Percentiles rank a stretch among this genome's conserved stretches.
Evolutionary conservation across 352 stramenopile genomes (phyloP).

Genomic region (Phytophthora macrochlamydospora): DNA sequence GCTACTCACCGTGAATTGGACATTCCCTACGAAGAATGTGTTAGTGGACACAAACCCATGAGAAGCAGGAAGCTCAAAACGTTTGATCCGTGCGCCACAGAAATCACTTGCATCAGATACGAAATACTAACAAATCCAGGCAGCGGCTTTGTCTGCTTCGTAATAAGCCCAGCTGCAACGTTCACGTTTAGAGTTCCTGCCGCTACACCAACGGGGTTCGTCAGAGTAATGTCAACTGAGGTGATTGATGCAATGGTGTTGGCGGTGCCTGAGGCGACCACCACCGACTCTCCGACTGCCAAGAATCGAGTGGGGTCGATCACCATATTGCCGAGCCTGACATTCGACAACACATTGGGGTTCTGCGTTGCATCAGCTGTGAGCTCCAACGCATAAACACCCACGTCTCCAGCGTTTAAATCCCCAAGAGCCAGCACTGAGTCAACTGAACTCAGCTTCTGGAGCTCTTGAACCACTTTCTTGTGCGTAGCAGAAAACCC

Average conservation of each 20-base stretch:
- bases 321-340: constrained; percentile 40
- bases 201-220: constrained; percentile 9
- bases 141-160: constrained; percentile 50
- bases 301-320: constrained; percentile 74
- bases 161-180: constrained; percentile 56
- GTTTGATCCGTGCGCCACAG: constrained; percentile 30
- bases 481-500: constrained; percentile 64
- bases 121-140: constrained; percentile 57
- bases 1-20: constrained; percentile 39
- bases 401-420: constrained; percentile 44
- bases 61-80: constrained; percentile 45
- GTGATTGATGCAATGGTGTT: constrained; percentile 59
- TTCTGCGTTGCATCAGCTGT: constrained; percentile 39
- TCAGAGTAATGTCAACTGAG: constrained; percentile 50
- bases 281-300: constrained; percentile 62
- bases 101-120: constrained; percentile 49
- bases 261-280: constrained; percentile 21
- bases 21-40: constrained; percentile 44
- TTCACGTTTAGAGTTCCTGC: constrained; percentile 16
- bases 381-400: constrained; percentile 64
- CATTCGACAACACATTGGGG: constrained; percentile 41
- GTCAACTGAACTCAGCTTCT: constrained; percentile 65
- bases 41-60: constrained; percentile 41
- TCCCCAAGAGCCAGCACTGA: constrained; percentile 67
- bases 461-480: constrained; percentile 73